These are phyloP conservation scores for Dictyophora rubrovolvata DNA, from an alignment of 768 basidiomycete genomes.

Conservation along the genomic window DNA sequence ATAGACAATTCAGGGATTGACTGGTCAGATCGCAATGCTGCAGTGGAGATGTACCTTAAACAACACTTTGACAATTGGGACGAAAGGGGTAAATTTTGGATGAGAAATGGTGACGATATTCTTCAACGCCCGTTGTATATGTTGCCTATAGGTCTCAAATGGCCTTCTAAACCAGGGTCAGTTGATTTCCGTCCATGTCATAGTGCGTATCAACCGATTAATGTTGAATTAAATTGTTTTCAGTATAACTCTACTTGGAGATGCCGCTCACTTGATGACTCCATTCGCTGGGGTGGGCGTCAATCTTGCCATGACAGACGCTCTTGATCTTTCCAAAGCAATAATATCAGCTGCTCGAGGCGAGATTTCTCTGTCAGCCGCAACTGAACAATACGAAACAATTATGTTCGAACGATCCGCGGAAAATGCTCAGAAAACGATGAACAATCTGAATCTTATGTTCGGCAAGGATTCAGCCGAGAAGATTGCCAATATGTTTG, in stretches of 20 bases:
- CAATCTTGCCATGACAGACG: slow-evolving; percentile 26
- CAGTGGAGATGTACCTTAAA: background rate
- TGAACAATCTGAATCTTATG: background rate
- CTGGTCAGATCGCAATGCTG: too few species aligned
- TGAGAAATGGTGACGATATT: background rate
- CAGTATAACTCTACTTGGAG: slow-evolving; percentile 21
- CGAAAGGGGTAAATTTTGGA: background rate
- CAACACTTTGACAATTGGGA: background rate
- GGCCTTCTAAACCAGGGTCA: slow-evolving; percentile 3
- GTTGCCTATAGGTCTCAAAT: slow-evolving; percentile 10
- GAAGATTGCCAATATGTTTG: background rate
- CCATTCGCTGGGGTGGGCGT: slow-evolving; percentile 29
- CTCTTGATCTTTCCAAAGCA: slow-evolving; percentile 11
- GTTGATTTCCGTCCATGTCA: too few species aligned
- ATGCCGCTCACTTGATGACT: slow-evolving; percentile 29
- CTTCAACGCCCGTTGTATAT: slow-evolving; percentile 3
- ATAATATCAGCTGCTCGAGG: slow-evolving; percentile 2
- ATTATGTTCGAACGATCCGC: background rate
- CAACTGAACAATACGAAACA: background rate
- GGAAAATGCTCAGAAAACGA: background rate
- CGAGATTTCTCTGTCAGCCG: background rate
- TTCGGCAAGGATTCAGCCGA: background rate
- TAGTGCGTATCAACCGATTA: background rate
- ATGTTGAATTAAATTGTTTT: background rate
- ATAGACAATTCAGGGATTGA: background rate